phyloP scores from a whole-genome alignment of 1,139 yeast genomes.

The Blastobotrys arbuscula region DNA sequence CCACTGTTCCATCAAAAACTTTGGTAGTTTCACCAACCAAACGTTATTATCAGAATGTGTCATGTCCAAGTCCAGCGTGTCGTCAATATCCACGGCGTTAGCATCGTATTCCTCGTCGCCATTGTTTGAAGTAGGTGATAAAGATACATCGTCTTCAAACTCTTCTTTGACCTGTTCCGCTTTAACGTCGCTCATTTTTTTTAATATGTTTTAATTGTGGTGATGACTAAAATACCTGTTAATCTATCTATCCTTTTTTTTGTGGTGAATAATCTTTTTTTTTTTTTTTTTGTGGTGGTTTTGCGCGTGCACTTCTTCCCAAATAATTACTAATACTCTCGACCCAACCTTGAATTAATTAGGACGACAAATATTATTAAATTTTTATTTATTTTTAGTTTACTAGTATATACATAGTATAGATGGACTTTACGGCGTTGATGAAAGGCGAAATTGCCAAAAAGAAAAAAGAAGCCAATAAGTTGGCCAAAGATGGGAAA shows the following conservation, averaged over 20 bases:
- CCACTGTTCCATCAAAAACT: conserved; percentile 82
- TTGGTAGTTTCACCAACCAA: conserved; percentile 90
- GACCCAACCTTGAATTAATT: not conserved
- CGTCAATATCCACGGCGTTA: conserved; percentile 37
- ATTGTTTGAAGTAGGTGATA: conserved; percentile 34
- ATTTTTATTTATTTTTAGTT: not conserved
- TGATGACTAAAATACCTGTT: no score
- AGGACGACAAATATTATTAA: not conserved
- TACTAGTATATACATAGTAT: not conserved
- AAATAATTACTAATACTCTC: no score
- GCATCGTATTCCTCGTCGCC: conserved; percentile 18
- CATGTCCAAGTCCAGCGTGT: conserved; percentile 39
- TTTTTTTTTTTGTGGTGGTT: not conserved
- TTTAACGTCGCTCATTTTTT: not conserved
- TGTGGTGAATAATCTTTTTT: not conserved
- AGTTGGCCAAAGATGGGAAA: conserved; percentile 10
- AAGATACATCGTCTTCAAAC: conserved; percentile 36
- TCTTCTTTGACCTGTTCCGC: conserved; percentile 1
- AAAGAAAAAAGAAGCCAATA: conserved; percentile 25
- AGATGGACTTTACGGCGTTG: conserved; percentile 32
- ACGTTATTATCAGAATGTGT: conserved; percentile 46
- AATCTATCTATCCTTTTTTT: no score
- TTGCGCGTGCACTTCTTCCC: conserved; percentile 3
- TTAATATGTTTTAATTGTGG: not conserved
- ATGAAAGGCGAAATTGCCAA: conserved; percentile 32